Evolutionary conservation across 768 basidiomycete species (phyloP), one percentile per base, ranked within the genome.

Genomic region (Pisolithus orientalis): DNA sequence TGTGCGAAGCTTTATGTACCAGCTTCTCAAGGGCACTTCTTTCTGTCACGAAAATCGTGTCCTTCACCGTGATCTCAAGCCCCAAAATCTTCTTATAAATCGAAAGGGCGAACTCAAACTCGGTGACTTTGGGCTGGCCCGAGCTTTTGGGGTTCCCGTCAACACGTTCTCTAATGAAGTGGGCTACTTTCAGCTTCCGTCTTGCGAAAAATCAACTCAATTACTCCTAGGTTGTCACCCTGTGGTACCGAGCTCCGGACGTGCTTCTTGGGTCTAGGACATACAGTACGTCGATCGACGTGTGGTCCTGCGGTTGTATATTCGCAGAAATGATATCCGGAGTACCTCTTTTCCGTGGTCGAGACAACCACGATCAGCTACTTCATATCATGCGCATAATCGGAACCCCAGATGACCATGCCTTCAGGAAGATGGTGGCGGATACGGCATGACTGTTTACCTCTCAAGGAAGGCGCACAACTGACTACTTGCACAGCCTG

Each of bases 291-390:
- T 93, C 90, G 29, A 98, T 99, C 61, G 96, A 99, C 67, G 89
- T 98, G 47, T 99, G 96, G 96, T 94, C 91, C 13, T 95, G 93
- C 52, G 96, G 96, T 9, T 98, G 96, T 67, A 99, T 99, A 65
- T 96, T 99, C 66, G 95, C 96, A 17, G 96, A 99, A 72, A 98
- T 99, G 95, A 98, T 99, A 54, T 86, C 90, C 17, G 96, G 96
- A 1, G 87, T 94, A 5, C 96, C 96, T 27, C 79, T 99, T 28
- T 99, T 99, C 78, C 80, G 95, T 57, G 96, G 96, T 21, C 77
- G 95, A 56, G 96, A 98, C 67, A 97, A 97, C 63, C 88, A 94
- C 58, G 96, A 99, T 68, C 96, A 99, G 66, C 75, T 99, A n/a
- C 77, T 93, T 43, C 93, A 95, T 62, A 99, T 99, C 65, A 94